These are phyloP conservation scores for Cucumis sativus DNA, from an alignment of 306 rosid genomes.

Conservation along the genomic window DNA sequence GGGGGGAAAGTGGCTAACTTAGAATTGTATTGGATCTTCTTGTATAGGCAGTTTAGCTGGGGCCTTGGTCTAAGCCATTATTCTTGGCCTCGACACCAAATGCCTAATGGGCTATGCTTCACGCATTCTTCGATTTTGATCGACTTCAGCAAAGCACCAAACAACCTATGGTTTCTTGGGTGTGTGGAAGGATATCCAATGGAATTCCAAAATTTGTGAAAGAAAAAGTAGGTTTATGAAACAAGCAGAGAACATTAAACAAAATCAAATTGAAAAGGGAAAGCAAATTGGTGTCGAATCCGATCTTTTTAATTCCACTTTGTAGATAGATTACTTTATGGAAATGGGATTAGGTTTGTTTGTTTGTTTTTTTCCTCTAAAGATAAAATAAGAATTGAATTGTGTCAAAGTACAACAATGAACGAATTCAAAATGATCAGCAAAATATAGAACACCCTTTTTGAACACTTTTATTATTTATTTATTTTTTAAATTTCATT, in stretches of 20 bases:
- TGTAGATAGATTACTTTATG: background rate
- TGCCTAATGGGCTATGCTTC: too few relatives aligned
- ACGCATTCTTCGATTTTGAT: too few relatives aligned
- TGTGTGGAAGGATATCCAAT: too few relatives aligned
- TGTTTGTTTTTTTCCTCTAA: background rate
- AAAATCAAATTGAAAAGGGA: background rate
- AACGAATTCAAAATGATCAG: background rate
- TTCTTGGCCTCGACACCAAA: too few relatives aligned
- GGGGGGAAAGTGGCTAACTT: too few relatives aligned
- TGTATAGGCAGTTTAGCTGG: too few relatives aligned
- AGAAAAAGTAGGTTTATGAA: background rate
- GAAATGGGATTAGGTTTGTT: background rate
- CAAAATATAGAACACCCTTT: background rate
- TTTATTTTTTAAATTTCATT: background rate
- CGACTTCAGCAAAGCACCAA: too few relatives aligned
- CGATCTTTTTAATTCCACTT: background rate
- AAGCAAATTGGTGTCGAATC: background rate
- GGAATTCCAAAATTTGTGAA: too few relatives aligned
- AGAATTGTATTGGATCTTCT: too few relatives aligned
- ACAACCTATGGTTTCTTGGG: too few relatives aligned
- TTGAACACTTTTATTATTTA: background rate
- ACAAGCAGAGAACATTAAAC: background rate
- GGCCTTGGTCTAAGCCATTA: too few relatives aligned
- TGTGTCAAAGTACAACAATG: background rate
- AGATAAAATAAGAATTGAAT: background rate